Conservation (phyloP, 2,329 filamentous ascomycete genomes). For the Periconia sp. region DNA sequence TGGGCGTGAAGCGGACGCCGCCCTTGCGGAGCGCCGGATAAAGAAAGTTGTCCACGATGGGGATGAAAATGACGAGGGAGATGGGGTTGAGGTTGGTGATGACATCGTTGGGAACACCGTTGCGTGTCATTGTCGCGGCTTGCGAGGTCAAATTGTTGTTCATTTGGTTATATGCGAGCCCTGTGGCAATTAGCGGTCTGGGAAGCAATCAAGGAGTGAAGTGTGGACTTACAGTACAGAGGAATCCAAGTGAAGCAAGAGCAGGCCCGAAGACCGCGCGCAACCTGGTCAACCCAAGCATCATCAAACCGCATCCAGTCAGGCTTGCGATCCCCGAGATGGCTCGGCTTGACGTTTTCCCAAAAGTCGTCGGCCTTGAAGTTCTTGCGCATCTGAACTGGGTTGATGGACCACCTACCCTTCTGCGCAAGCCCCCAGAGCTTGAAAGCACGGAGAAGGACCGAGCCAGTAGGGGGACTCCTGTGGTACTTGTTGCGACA, state of each 20-base stretch:
- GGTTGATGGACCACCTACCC: slow-evolving; percentile 68
- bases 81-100: slow-evolving; percentile 63
- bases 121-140: slow-evolving; percentile 59
- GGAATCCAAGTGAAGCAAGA: slow-evolving; percentile 61
- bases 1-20: slow-evolving; percentile 58
- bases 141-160: slow-evolving; percentile 62
- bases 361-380: slow-evolving; percentile 66
- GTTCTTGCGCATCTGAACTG: slow-evolving; percentile 63
- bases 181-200: slow-evolving; percentile 13
- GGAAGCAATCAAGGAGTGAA: background rate
- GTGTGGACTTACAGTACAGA: slow-evolving; percentile 43
- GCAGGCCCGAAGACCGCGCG: slow-evolving; percentile 46
- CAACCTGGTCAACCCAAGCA: slow-evolving; percentile 71
- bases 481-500: slow-evolving; percentile 68
- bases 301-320: slow-evolving; percentile 84
- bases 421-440: slow-evolving; percentile 68
- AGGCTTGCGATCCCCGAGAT: slow-evolving; percentile 64
- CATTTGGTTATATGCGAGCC: slow-evolving; percentile 61
- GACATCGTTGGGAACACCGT: slow-evolving; percentile 62
- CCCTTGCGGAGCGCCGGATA: slow-evolving; percentile 58
- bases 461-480: slow-evolving; percentile 72
- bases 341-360: slow-evolving; percentile 72
- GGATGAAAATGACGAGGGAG: slow-evolving; percentile 61
- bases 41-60: slow-evolving; percentile 59
- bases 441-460: slow-evolving; percentile 69